These are phyloP conservation scores for Lichtheimia hyalospora DNA, from an alignment of 371 early-diverging fungal genomes.

Conservation along the genomic window DNA sequence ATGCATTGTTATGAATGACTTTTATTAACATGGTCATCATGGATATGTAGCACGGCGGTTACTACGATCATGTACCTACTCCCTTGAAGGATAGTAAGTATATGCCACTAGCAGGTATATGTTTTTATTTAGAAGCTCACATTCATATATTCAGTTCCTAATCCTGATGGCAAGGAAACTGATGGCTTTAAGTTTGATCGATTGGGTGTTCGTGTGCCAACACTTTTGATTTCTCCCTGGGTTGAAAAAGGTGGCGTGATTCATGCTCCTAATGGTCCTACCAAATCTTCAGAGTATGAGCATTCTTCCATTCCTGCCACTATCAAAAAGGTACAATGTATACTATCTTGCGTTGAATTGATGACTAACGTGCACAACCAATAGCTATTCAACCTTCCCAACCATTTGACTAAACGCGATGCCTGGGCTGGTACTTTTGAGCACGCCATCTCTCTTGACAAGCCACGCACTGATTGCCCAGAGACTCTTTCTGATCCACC, in stretches of 20 bases:
- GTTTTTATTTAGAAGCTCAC: background rate
- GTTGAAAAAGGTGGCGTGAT: conserved; percentile 40
- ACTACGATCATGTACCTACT: conserved; percentile 28
- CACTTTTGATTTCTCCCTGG: conserved; percentile 48
- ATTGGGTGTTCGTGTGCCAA: conserved; percentile 52
- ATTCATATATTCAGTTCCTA: conserved; percentile 7
- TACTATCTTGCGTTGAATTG: no score
- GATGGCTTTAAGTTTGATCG: conserved; percentile 27
- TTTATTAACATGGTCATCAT: background rate
- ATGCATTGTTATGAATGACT: background rate
- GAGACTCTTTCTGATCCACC: conserved; percentile 18
- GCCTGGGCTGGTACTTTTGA: conserved; percentile 34
- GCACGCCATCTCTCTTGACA: conserved; percentile 17
- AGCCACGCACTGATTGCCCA: conserved; percentile 22
- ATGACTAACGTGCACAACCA: background rate
- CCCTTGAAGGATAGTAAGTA: conserved; percentile 15
- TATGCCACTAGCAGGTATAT: background rate
- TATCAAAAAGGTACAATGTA: conserved; percentile 26
- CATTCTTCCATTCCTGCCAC: conserved; percentile 49
- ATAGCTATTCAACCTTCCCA: conserved; percentile 29
- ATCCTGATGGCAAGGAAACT: conserved; percentile 30
- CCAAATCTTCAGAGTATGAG: conserved; percentile 31
- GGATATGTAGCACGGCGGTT: conserved; percentile 14
- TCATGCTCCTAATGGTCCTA: conserved; percentile 17
- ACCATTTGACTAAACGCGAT: conserved; percentile 24